Evolutionary conservation across 2,329 filamentous ascomycete species (phyloP), one percentile per base, ranked within the genome.

Genomic region (Penicillium concentricum): DNA sequence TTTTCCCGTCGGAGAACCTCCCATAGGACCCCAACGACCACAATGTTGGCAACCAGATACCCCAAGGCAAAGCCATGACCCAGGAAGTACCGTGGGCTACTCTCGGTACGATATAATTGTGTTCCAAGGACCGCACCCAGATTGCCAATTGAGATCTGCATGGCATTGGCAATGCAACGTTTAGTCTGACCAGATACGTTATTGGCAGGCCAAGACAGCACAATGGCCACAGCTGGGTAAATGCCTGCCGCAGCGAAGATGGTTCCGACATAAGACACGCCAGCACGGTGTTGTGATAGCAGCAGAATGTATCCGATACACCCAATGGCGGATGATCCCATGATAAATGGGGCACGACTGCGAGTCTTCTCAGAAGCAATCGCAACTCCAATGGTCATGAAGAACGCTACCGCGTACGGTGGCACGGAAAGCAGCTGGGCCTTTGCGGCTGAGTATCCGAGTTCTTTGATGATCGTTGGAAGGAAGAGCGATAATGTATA

Each of bases 71-170:
- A 82, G 0, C 82, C 81, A 69, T 91, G 87, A 0, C 88, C 88
- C 0, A 90, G 75, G 47, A 86, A 78, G 64, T 84, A 90, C 32
- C 85, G 76, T 1, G 87, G 88, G 0, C 80, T 82, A 28, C 85
- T 84, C 2, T 79, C 75, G 0, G 80, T 76, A 2, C 87, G 78
- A 69, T 90, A 90, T 1, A 91, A 69, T 71, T 91, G 87, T 1
- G 87, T 90, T 0, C 87, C 87, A 24, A 91, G 63, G 0, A 90
- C 85, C 0, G 86, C 87, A 0, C 87, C 87, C 1, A 87, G 67
- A 61, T 89, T 90, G 0, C 87, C 88, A 49, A 90, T 86, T 10
- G 83, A 87, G 56, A 90, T 89, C 63, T 89, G 87, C 82, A 90
- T 84, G 0, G 84, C 87, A 46, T 87, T 89, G 2, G 84, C 85